Percentiles rank a stretch among this genome's conserved stretches.
These are phyloP conservation scores for Trichoderma erinaceum DNA, from an alignment of 495 filamentous ascomycete genomes.

Conservation along the genomic window DNA sequence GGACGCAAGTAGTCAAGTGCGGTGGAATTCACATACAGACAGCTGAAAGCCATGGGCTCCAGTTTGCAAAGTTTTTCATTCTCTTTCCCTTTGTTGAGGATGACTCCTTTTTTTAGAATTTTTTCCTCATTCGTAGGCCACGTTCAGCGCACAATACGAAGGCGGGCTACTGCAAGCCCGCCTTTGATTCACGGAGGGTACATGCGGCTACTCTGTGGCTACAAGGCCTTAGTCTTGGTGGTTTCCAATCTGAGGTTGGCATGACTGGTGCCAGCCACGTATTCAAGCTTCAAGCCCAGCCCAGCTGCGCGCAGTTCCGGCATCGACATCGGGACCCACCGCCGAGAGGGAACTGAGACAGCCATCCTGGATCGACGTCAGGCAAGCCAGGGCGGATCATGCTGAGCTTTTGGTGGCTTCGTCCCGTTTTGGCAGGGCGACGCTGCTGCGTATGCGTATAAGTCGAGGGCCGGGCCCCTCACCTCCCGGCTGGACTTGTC, in stretches of 20 bases:
- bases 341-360: not conserved
- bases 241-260: not conserved
- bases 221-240: not conserved
- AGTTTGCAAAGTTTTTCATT: not conserved
- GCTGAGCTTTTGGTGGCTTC: not conserved
- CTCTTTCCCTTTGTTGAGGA: not conserved
- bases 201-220: not conserved
- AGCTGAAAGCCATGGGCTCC: not conserved
- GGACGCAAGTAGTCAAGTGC: slow-evolving; percentile 10
- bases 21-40: not conserved
- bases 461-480: not conserved
- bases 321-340: not conserved
- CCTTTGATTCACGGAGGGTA: not conserved
- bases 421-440: not conserved
- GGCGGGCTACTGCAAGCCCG: not conserved
- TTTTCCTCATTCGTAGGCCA: not conserved
- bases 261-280: slow-evolving; percentile 1
- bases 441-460: not conserved
- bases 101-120: not conserved
- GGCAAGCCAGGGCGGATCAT: not conserved
- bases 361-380: slow-evolving; percentile 11
- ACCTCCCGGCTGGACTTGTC: not conserved
- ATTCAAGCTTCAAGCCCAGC: slow-evolving; percentile 12
- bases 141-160: not conserved
- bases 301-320: not conserved